Evolutionary conservation across 2,329 filamentous ascomycete genomes (phyloP).

Genomic region (Parastagonospora avenae): DNA sequence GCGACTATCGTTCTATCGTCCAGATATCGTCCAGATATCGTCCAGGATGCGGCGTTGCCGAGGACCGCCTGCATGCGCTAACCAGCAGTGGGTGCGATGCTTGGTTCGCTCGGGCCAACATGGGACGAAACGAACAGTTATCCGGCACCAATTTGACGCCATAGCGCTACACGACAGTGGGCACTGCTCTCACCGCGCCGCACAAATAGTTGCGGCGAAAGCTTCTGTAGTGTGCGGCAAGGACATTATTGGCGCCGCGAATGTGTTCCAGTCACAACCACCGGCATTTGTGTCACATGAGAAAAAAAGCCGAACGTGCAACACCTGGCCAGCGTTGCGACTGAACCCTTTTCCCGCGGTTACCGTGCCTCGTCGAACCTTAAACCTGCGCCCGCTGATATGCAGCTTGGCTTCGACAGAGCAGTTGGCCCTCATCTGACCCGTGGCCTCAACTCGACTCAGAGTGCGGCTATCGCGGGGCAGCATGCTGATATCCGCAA

Average conservation of each 20-base stretch:
- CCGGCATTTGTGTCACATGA: slow-evolving; percentile 21
- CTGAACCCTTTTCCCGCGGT: slow-evolving; percentile 26
- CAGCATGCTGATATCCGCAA: slow-evolving; percentile 19
- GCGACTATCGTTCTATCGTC: slow-evolving; percentile 1
- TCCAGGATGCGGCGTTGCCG: slow-evolving; percentile 22
- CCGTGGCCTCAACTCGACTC: slow-evolving; percentile 6
- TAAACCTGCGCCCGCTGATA: slow-evolving; percentile 6
- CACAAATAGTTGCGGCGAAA: not conserved
- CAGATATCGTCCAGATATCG: not conserved
- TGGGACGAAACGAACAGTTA: slow-evolving; percentile 24
- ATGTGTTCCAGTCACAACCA: slow-evolving; percentile 9
- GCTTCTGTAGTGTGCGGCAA: not conserved
- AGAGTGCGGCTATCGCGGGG: slow-evolving; percentile 29
- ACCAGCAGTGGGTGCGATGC: slow-evolving; percentile 8
- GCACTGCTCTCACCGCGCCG: slow-evolving; percentile 9
- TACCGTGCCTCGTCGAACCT: slow-evolving; percentile 14
- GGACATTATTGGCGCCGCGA: not conserved
- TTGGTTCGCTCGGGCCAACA: slow-evolving; percentile 27
- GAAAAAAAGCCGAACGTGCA: slow-evolving; percentile 20
- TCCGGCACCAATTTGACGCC: slow-evolving; percentile 25
- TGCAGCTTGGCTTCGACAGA: too few relatives aligned
- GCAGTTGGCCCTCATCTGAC: slow-evolving; percentile 14
- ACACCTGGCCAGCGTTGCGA: slow-evolving; percentile 13
- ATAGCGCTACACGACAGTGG: slow-evolving; percentile 22
- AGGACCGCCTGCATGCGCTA: slow-evolving; percentile 28